These are phyloP conservation scores for Phialophora chinensis DNA, from an alignment of 2,329 filamentous ascomycete genomes.

Conservation along the genomic window DNA sequence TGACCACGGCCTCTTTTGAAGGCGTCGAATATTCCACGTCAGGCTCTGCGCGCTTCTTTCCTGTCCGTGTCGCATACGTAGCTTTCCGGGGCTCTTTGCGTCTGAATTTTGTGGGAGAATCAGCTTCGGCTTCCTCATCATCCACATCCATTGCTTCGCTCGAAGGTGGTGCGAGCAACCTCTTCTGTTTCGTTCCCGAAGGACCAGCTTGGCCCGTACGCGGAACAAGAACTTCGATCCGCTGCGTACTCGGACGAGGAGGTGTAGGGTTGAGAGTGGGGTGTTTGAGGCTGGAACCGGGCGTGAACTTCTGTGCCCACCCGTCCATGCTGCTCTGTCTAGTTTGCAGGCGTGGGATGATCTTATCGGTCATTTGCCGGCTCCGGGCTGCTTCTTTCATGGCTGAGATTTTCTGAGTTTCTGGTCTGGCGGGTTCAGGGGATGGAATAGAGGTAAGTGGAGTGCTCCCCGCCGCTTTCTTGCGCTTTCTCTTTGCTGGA, in stretches of 20 bases:
- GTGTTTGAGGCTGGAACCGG: conserved; percentile 28
- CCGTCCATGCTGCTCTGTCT: conserved; percentile 32
- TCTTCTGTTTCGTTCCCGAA: conserved; percentile 20
- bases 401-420: conserved; percentile 3
- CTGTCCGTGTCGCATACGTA: conserved; percentile 30
- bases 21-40: conserved; percentile 30
- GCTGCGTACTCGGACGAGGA: conserved; percentile 9
- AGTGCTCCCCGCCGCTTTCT: conserved; percentile 18
- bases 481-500: conserved; percentile 15
- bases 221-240: conserved; percentile 30
- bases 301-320: conserved; percentile 30
- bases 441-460: conserved; percentile 29
- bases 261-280: conserved; percentile 23
- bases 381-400: not conserved
- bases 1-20: conserved; percentile 1
- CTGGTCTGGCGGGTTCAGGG: conserved; percentile 6
- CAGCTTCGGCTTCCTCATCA: not conserved
- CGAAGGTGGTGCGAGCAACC: not conserved
- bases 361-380: conserved; percentile 30
- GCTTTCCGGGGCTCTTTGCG: conserved; percentile 17
- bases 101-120: not conserved
- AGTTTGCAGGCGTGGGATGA: conserved; percentile 24
- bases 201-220: conserved; percentile 22
- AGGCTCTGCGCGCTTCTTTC: conserved; percentile 33
- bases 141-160: not conserved